These are phyloP conservation scores for Trametes meyenii DNA, from an alignment of 768 basidiomycete genomes.

Conservation along the genomic window DNA sequence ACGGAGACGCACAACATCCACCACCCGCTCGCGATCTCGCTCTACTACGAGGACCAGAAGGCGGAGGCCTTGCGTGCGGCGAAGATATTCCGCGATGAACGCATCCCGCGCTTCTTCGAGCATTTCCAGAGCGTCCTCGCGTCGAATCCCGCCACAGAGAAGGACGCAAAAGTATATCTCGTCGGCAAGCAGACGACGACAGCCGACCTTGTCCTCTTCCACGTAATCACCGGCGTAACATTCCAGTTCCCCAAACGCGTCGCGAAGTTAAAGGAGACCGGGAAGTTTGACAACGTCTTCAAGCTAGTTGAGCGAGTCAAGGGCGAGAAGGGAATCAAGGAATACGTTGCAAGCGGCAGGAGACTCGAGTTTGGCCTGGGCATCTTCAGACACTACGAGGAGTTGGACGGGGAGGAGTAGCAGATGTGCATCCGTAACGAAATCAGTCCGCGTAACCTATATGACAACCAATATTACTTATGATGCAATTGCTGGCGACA, in stretches of 20 bases:
- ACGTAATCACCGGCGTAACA: constrained; percentile 36
- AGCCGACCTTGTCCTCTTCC: constrained; percentile 48
- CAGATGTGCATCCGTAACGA: too few species aligned
- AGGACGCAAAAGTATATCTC: constrained; percentile 31
- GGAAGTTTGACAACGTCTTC: constrained; percentile 35
- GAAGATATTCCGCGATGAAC: constrained; percentile 37
- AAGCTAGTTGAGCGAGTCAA: constrained; percentile 38
- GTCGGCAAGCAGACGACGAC: constrained; percentile 38
- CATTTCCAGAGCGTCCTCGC: constrained; percentile 40
- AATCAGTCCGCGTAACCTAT: too few species aligned
- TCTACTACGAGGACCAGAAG: constrained; percentile 49
- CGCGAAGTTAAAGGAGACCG: constrained; percentile 26
- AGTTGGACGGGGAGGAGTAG: constrained; percentile 41
- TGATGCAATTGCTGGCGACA: too few species aligned
- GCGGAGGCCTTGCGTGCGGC: constrained; percentile 37
- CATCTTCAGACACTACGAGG: constrained; percentile 42
- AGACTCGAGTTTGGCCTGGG: constrained; percentile 36
- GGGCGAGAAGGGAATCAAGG: constrained; percentile 35
- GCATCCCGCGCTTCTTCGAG: constrained; percentile 45
- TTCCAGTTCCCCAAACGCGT: constrained; percentile 43
- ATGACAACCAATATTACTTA: too few species aligned
- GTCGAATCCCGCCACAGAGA: constrained; percentile 31
- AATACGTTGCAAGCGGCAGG: constrained; percentile 39
- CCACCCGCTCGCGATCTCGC: constrained; percentile 39
- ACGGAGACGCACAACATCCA: constrained; percentile 40